Evolutionary conservation across 164 flowering plant genomes (phyloP), one percentile per base, ranked within the genome.

Genomic region (Nelumbo lutea): DNA sequence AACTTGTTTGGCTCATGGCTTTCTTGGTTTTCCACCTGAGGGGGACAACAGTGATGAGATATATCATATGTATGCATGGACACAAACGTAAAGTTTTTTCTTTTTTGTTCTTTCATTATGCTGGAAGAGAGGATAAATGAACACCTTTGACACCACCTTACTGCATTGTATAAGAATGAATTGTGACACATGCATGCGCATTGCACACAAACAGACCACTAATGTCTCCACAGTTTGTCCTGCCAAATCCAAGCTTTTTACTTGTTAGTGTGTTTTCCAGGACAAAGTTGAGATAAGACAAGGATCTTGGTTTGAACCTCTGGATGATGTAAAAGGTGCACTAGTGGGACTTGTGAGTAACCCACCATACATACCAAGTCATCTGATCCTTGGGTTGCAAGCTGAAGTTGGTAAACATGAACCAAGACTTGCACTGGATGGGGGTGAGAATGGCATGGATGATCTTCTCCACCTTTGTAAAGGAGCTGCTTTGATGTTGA

Each of bases 381-480:
- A 72, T 14, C 66, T 89, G 50, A 88, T 95, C 13, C 39, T 71
- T 59, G 89, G 89, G 15, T 82, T 95, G 65, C 98, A 95, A 81
- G 91, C 96, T 68, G 97, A 95, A 80, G 98, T 94, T 78, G 90
- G 86, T 46, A 81, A 74, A 73, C 94, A 95, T 74, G 98, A 95
- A 77, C 98, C 98, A 6, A 80, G 73, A 74, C 82, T 85, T 67
- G 99, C 98, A 56, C 77, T 95, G 48, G 99, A 95, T 78, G 99
- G 99, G 42, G 99, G 99, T 66, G 69, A 61, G 47, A 59, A 78
- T 73, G 99, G 99, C 70, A 72, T 83, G 84, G 85, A 84, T 70
- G 73, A 77, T 77, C 96, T 95, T 71, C 76, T 88, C 60, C 88
- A 86, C 74, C 80, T 95, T 1, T 87, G 88, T 67, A 64, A 79